Base-by-base conservation (phyloP, 140 eudicot species). In the Flaveria floridana region DNA sequence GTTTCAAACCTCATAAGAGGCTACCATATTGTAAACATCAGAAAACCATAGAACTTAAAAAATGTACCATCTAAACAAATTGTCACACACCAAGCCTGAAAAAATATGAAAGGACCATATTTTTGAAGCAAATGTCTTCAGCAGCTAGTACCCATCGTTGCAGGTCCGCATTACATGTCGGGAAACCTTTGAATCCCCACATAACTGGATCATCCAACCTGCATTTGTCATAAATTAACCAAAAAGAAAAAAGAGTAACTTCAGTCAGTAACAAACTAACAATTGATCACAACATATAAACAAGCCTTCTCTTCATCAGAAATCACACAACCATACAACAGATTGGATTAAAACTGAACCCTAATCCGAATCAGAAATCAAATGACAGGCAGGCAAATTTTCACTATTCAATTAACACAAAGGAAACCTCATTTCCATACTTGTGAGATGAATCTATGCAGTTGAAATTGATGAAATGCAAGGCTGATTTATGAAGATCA, bases 171-270 rank as follows among this genome's bases (percentile, higher is more conserved):
- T 93, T 86, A 56, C 85, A 70, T 6, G 84, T 80, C 6, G 99
- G 99, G 48, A 93, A 93, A 21, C 96, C 99, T 85, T 85, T 88
- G 58, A 88, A 83, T 57, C 89, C 99, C 99, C 99, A 90, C 97
- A 93, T 88, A 37, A 84, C 86, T 7, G 99, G 99, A 67, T 93
- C 99, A 85, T 93, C 99, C 82, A 93, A 84, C 81, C 99, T 93
- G 89, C 46, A 78, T 30, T 37, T 15, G 13, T 30, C 13, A 46
- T 3, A 37, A 52, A 61, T 55, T 7, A 16, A 50, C 18, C n/a
- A n/a, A 50, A 14, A 50, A 50, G 1, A 23, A 1, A 12, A 15
- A 7, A 42, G 10, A 50, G 3, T 50, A 50, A 50, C 56, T 50
- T 13, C 7, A 13, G 18, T 5, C 21, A 7, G 48, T 42, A 42